These are phyloP conservation scores for Neonectria ditissima DNA, from an alignment of 2,329 filamentous ascomycete genomes.

Conservation along the genomic window DNA sequence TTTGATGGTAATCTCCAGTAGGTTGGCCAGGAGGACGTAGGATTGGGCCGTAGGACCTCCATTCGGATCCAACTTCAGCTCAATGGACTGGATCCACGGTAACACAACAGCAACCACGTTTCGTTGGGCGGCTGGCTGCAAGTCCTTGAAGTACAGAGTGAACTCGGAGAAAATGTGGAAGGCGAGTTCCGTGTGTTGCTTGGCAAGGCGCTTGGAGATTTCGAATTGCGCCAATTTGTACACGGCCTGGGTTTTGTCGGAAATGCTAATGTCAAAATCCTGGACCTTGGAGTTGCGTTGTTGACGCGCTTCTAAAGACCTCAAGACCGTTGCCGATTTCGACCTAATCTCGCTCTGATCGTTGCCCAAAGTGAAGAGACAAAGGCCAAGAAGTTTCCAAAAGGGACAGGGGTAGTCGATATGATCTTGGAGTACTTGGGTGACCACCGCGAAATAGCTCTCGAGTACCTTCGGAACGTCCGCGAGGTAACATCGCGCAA, in stretches of 20 bases:
- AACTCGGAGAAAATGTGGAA: conserved; percentile 98
- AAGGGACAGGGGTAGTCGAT: conserved; percentile 86
- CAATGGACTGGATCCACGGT: conserved; percentile 95
- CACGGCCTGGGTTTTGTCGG: conserved; percentile 97
- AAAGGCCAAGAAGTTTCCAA: conserved; percentile 90
- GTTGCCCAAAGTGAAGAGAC: conserved; percentile 92
- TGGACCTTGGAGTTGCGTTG: conserved; percentile 87
- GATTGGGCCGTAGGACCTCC: conserved; percentile 91
- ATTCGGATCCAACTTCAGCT: conserved; percentile 90
- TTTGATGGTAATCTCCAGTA: conserved; percentile 96
- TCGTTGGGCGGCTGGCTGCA: conserved; percentile 84
- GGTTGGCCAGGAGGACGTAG: conserved; percentile 93
- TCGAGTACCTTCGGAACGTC: conserved; percentile 86
- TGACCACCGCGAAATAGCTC: conserved; percentile 95
- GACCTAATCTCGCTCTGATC: conserved; percentile 89
- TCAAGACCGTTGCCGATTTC: conserved; percentile 85
- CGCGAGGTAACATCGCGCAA: conserved; percentile 89
- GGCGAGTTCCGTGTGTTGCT: conserved; percentile 88
- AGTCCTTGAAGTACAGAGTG: conserved; percentile 89
- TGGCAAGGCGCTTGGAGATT: conserved; percentile 89
- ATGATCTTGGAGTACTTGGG: conserved; percentile 85
- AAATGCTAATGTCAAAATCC: conserved; percentile 98
- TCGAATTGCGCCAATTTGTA: conserved; percentile 98
- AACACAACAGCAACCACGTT: conserved; percentile 95
- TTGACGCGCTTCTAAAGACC: conserved; percentile 84